Conservation (phyloP, 1,284 basidiomycete genomes). For the Coniferiporia sulphurascens region DNA sequence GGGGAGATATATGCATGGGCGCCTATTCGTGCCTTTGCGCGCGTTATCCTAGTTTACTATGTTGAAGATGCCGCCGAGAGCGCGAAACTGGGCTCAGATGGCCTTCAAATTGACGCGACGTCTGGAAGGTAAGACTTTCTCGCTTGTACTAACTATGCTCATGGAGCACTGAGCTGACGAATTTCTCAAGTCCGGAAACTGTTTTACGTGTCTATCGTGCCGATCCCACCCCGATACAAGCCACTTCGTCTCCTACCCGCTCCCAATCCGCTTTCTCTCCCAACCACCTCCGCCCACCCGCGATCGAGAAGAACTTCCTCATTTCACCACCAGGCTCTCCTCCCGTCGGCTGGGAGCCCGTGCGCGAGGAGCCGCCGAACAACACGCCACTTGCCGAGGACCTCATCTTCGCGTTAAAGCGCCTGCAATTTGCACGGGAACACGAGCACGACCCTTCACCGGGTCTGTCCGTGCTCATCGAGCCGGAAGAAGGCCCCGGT, state of each 20-base stretch:
- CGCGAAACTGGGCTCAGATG: conserved; percentile 60
- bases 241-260: conserved; percentile 37
- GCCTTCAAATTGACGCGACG: conserved; percentile 49
- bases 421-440: conserved; percentile 48
- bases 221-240: conserved; percentile 54
- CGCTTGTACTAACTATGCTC: conserved; percentile 14
- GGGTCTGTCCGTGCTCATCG: conserved; percentile 51
- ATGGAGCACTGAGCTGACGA: conserved; percentile 1
- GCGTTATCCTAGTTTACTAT: conserved; percentile 79
- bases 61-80: conserved; percentile 58
- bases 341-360: conserved; percentile 94
- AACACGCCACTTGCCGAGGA: conserved; percentile 83
- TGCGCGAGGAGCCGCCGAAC: conserved; percentile 92
- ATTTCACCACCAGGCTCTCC: conserved; percentile 98
- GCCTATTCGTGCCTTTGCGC: conserved; percentile 72
- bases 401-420: conserved; percentile 72
- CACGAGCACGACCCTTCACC: conserved; percentile 28
- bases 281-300: conserved; percentile 70
- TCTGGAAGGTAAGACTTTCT: conserved; percentile 42
- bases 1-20: conserved; percentile 85
- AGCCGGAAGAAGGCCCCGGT: conserved; percentile 64
- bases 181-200: conserved; percentile 39
- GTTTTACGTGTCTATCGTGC: conserved; percentile 76
- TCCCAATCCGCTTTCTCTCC: conserved; percentile 32
- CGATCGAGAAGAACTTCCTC: conserved; percentile 88